Evolutionary conservation across 139 green algal genomes (phyloP), one percentile per base, ranked within the genome.

Genomic region (Zygnema circumcarinatum): DNA sequence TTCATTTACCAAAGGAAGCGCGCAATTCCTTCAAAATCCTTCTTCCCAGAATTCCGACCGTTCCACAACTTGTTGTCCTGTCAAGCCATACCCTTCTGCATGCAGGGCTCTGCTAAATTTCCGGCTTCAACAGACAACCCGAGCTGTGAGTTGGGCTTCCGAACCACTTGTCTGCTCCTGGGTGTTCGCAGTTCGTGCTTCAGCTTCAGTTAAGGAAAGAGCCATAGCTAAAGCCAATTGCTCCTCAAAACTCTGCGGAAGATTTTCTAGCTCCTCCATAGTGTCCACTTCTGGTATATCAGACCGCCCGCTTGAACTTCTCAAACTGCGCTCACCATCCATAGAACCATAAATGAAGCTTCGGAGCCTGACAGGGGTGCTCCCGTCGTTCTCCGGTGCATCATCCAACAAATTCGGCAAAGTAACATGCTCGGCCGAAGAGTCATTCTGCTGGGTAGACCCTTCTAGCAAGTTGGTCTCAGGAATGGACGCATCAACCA

Each of bases 201-300:
- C 78, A 1, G 78, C 78, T 81, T 85, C 78, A 42, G 74, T 1
- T 31, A 85, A 67, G 29, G 78, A 85, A 74, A 85, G 41, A 0
- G 78, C 78, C 29, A 85, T 33, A 25, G 78, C 78, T 72, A 74
- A 39, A 31, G 52, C 35, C 38, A 85, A 41, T 38, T 85, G 78
- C 38, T 53, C 78, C 67, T 85, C 78, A 83, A 85, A 85, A 79
- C 38, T 53, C 11, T 85, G 52, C 0, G 78, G 74, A 81, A 81
- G 29, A 67, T 69, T 32, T 31, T 69, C 16, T 16, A 53, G 32
- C 31, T 38, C 74, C 0, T 32, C 74, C 21, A 36, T 32, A 69
- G 20, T n/a, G 39, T 72, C 33, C 31, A 47, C 74, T 53, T 11
- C 74, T 67, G 74, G 7, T 22, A 2, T 38, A 20, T 16, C 7